phyloP scores from a whole-genome alignment of 352 stramenopile species.

The Pythium volutum region DNA sequence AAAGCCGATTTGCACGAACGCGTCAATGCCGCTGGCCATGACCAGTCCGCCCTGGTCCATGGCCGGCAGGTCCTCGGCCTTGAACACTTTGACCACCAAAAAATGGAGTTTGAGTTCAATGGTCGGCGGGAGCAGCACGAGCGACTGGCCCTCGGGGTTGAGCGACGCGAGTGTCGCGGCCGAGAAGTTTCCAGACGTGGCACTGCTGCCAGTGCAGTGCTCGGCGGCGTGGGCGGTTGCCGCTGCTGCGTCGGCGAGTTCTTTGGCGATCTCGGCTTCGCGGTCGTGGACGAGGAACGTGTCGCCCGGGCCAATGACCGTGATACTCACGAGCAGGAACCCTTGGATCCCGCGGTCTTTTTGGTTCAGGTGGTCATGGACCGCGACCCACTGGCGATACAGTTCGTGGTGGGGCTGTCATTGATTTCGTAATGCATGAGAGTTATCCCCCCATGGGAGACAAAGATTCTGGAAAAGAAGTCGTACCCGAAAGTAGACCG shows the following conservation, averaged over 20 bases:
- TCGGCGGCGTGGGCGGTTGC: not conserved
- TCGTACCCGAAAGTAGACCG: slow-evolving; percentile 63
- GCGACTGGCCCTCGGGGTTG: slow-evolving; percentile 26
- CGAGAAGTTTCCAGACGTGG: not conserved
- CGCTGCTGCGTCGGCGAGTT: slow-evolving; percentile 29
- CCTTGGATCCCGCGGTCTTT: slow-evolving; percentile 86
- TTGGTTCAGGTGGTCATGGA: slow-evolving; percentile 84
- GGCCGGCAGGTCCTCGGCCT: slow-evolving; percentile 75
- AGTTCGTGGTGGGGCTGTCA: slow-evolving; percentile 81
- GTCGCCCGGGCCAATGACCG: slow-evolving; percentile 68
- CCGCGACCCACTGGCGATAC: slow-evolving; percentile 88
- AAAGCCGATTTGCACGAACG: slow-evolving; percentile 76
- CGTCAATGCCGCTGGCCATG: slow-evolving; percentile 72
- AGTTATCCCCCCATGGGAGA: too few relatives aligned
- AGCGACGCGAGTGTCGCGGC: not conserved
- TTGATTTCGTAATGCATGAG: too few relatives aligned
- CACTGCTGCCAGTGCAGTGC: not conserved
- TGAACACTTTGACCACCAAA: slow-evolving; percentile 72
- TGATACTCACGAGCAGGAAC: slow-evolving; percentile 66
- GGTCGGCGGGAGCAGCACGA: slow-evolving; percentile 70
- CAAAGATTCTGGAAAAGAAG: too few relatives aligned
- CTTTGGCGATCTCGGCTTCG: slow-evolving; percentile 61
- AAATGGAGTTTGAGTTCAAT: slow-evolving; percentile 81
- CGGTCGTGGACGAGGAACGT: slow-evolving; percentile 63
- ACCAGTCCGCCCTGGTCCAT: slow-evolving; percentile 64